Evolutionary conservation across 768 basidiomycete genomes (phyloP), one percentile per base, ranked within the genome.

Genomic region (Tricholoma flavovirens): DNA sequence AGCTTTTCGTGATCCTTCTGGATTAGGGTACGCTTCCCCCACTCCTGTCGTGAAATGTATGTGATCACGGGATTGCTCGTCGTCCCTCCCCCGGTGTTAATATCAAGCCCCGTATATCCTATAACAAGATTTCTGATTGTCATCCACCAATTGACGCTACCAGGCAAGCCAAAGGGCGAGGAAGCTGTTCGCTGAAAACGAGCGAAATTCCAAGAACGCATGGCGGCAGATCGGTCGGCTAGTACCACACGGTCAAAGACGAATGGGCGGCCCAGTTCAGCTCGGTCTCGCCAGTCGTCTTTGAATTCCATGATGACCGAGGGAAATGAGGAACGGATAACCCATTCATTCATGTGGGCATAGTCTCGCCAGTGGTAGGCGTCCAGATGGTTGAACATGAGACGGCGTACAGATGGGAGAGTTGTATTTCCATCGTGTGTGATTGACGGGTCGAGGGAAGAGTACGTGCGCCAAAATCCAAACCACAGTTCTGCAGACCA

Each of bases 401-500:
- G 73, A 11, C 89, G 87, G 0, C 86, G 82, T 0, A 87, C 81
- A 1, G 87, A 76, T 1, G 90, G 88, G 32, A 97, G 84, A 5
- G 75, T 69, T 1, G 91, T 90, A 48, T 80, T 79, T 7, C 91
- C 93, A 45, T 77, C 71, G 0, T 80, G 60, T 2, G 83, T 70
- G 51, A 95, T 93, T 19, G 69, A 71, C 1, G 82, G 80, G 67
- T 94, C 92, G 10, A 96, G 75, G 2, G 90, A 84, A 32, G 91
- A 81, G 68, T 95, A 96, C 0, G 93, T 85, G 7, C 92, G 81
- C 94, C 94, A 96, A 62, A 95, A 82, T 38, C 94, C 94, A 60
- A 92, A 91, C 74, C 90, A 87, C 17, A 94, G 81, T 66, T 98
- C 94, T 4, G 94, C 93, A 30, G 88, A 83, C 83, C 90, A 94